Conservation (phyloP, 2,329 filamentous ascomycete species). For the Chaetomium sp. region DNA sequence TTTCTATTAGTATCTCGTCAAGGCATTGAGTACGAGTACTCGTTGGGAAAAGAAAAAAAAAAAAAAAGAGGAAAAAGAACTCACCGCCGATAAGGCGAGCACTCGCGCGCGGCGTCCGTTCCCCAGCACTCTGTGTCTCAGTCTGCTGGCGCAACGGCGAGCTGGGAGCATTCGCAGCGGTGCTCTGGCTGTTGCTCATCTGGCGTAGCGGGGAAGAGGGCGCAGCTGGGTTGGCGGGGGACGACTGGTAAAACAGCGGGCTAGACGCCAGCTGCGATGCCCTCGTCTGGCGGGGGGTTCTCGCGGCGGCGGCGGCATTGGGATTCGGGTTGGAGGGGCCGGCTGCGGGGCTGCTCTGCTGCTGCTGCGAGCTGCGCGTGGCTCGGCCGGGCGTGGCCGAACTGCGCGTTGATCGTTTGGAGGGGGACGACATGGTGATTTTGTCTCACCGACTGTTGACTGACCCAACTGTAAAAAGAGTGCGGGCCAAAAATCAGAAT, state of each 20-base stretch:
- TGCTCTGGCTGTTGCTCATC: conserved; percentile 52
- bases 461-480: background rate
- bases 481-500: no score
- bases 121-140: conserved; percentile 52
- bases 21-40: conserved; percentile 1
- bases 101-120: conserved; percentile 65
- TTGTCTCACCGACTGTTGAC: background rate
- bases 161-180: conserved; percentile 41
- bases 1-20: background rate
- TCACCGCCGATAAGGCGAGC: conserved; percentile 56
- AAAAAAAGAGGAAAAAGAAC: no score
- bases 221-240: conserved; percentile 34
- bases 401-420: conserved; percentile 46
- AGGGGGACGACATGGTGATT: conserved; percentile 58
- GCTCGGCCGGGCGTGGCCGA: conserved; percentile 41
- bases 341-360: conserved; percentile 29
- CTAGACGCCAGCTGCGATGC: conserved; percentile 61
- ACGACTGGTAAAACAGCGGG: conserved; percentile 66
- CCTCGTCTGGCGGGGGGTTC: conserved; percentile 41
- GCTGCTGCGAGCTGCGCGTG: conserved; percentile 27
- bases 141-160: conserved; percentile 55
- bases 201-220: conserved; percentile 50
- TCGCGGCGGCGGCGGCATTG: conserved; percentile 21
- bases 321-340: conserved; percentile 22
- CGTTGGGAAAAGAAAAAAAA: no score